These are phyloP conservation scores for Aspergillus sojae DNA, from an alignment of 2,329 filamentous ascomycete genomes.

Conservation along the genomic window DNA sequence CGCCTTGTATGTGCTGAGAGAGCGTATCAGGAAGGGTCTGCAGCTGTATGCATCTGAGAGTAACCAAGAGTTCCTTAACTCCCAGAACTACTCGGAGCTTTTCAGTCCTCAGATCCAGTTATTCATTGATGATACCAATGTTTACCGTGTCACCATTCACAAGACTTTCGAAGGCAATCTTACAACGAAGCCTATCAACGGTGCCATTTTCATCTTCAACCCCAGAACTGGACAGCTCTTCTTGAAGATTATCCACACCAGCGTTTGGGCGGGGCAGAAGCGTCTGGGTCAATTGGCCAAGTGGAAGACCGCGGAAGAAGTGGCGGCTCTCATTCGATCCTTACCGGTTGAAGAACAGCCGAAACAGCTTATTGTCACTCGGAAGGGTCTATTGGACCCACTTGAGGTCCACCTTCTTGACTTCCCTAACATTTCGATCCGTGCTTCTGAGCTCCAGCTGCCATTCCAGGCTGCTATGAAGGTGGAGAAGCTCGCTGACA, in stretches of 20 bases:
- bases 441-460: slow-evolving; percentile 92
- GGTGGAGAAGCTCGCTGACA: slow-evolving; percentile 97
- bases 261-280: slow-evolving; percentile 98
- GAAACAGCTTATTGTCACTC: slow-evolving; percentile 96
- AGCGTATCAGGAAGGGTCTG: slow-evolving; percentile 97
- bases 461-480: slow-evolving; percentile 99
- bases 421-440: slow-evolving; percentile 98
- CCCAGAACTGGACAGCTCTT: slow-evolving; percentile 97
- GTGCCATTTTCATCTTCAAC: slow-evolving; percentile 99
- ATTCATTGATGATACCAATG: slow-evolving; percentile 98
- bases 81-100: slow-evolving; percentile 97
- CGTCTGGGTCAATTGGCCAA: slow-evolving; percentile 97
- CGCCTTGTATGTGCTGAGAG: slow-evolving; percentile 89
- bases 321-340: slow-evolving; percentile 92
- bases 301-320: slow-evolving; percentile 99
- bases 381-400: slow-evolving; percentile 95
- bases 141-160: slow-evolving; percentile 98
- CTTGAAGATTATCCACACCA: slow-evolving; percentile 99
- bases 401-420: slow-evolving; percentile 96
- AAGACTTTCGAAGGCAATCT: slow-evolving; percentile 99
- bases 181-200: slow-evolving; percentile 99
- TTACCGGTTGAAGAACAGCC: slow-evolving; percentile 97
- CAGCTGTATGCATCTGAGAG: slow-evolving; percentile 98
- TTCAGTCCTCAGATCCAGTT: slow-evolving; percentile 99
- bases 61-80: slow-evolving; percentile 99